Conservation (phyloP, 2,329 filamentous ascomycete genomes). For the Cladosporium oxysporum region DNA sequence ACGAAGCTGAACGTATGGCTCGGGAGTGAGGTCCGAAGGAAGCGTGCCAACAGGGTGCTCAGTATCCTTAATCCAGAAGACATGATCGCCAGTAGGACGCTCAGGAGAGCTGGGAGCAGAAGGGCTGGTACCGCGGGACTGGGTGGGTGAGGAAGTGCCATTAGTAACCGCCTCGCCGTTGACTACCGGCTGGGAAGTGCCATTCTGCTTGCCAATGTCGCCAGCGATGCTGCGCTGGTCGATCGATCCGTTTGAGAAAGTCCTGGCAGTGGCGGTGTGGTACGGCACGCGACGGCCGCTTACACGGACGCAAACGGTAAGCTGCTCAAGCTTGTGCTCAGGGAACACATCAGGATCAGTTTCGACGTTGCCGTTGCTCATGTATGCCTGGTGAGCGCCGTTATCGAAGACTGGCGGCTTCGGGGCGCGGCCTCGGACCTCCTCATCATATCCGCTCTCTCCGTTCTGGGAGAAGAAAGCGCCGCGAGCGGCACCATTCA, state of each 20-base stretch:
- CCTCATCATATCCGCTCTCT: constrained; percentile 30
- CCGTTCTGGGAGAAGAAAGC: constrained; percentile 26
- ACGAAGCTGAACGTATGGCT: constrained; percentile 52
- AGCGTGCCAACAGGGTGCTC: constrained; percentile 45
- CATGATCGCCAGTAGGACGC: constrained; percentile 26
- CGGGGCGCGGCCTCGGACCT: constrained; percentile 31
- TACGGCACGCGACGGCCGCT: constrained; percentile 36
- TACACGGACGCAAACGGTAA: constrained; percentile 54
- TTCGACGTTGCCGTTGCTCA: constrained; percentile 24
- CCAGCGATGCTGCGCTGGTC: constrained; percentile 54
- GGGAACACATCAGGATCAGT: constrained; percentile 50
- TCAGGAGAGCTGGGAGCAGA: constrained; percentile 24
- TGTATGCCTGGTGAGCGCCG: constrained; percentile 24
- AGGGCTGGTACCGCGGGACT: constrained; percentile 7
- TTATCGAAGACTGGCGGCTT: constrained; percentile 36
- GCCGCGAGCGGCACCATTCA: constrained; percentile 30
- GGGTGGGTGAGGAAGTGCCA: constrained; percentile 22
- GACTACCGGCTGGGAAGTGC: constrained; percentile 39
- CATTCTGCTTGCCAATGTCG: constrained; percentile 46
- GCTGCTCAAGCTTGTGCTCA: constrained; percentile 54
- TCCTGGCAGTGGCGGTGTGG: constrained; percentile 47
- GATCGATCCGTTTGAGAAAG: constrained; percentile 59
- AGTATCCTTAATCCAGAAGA: constrained; percentile 56
- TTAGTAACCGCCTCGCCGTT: constrained; percentile 39
- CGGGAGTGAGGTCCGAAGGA: constrained; percentile 48